Evolutionary conservation across 2,329 filamentous ascomycete species (phyloP), one percentile per base, ranked within the genome.

Genomic region (Emydomyces testavorans): DNA sequence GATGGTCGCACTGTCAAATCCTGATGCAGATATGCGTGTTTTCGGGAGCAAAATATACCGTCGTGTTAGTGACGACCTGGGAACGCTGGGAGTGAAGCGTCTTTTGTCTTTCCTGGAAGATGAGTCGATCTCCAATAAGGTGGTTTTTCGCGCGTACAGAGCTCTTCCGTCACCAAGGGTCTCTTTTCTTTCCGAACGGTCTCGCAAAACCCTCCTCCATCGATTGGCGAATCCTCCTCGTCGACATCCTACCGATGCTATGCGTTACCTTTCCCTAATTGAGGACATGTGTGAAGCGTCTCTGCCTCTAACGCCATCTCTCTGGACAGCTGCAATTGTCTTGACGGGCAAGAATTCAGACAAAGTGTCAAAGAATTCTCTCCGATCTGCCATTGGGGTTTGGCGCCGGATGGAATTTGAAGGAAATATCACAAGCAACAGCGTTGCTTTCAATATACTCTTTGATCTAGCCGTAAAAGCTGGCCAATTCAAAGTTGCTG

Each of bases 341-440:
- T 83, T 93, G 58, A 83, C 85, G 7, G 82, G 82, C 31, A 80
- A 82, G 49, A 87, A 84, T 56, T 78, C 82, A 53, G 71, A 76
- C 6, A 70, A 60, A 8, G 71, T 80, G 32, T 73, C 77, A 38
- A 71, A 75, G 37, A 58, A 74, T 34, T 75, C 88, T 62, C 65
- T 85, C 36, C 71, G 85, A 63, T 75, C 78, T 4, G 81, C 85
- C 0, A 71, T 98, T 38, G 76, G 79, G 40, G 66, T 93, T 20
- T 98, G 90, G 89, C 80, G 78, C 54, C 80, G 92, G 57, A 96
- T 96, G 88, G 92, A 98, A 64, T 73, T 77, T 39, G 69, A 78
- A 3, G 80, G 80, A 1, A 75, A 77, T 1, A 64, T 87, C 11
- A 68, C 69, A 55, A 81, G 77, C 29, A 84, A 83, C 56, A 74